phyloP scores from a whole-genome alignment of 768 basidiomycete genomes.

The Filobasidium wieringae region DNA sequence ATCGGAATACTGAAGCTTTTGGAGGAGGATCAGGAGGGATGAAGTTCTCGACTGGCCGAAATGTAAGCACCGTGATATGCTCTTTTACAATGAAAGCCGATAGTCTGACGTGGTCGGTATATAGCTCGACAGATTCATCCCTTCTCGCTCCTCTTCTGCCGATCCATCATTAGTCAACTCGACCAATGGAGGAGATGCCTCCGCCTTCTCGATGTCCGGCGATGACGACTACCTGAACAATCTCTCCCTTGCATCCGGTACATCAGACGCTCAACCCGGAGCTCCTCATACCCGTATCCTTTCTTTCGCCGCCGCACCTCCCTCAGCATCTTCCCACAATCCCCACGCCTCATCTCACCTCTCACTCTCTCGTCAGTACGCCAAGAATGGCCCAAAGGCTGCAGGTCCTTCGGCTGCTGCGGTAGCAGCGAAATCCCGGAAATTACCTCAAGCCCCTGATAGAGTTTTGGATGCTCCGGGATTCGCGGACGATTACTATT shows the following conservation, averaged over 20 bases:
- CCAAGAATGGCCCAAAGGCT: constrained; percentile 50
- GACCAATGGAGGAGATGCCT: not conserved
- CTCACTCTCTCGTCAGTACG: constrained; percentile 48
- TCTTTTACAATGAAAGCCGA: not conserved
- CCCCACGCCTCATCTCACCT: constrained; percentile 63
- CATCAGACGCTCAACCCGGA: constrained; percentile 4
- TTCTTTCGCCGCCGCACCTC: constrained; percentile 66
- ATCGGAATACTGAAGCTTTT: not conserved
- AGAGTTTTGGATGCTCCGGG: constrained; percentile 93
- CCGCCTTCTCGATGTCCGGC: not conserved
- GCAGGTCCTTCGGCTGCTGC: constrained; percentile 57
- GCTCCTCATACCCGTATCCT: constrained; percentile 51
- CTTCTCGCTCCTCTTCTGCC: constrained; percentile 1
- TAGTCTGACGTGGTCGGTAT: not conserved
- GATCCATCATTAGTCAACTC: constrained; percentile 20
- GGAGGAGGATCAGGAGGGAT: not conserved
- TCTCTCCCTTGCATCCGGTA: constrained; percentile 25
- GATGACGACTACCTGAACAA: constrained; percentile 25
- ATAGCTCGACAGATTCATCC: constrained; percentile 17
- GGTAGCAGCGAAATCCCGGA: constrained; percentile 57
- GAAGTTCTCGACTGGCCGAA: constrained; percentile 11
- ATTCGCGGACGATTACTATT: constrained; percentile 77
- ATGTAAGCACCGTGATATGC: not conserved
- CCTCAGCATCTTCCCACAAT: constrained; percentile 61
- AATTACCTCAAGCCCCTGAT: constrained; percentile 75